These are phyloP conservation scores for Phyllostachys edulis DNA, from an alignment of 176 grass and related monocot genomes.

Conservation along the genomic window DNA sequence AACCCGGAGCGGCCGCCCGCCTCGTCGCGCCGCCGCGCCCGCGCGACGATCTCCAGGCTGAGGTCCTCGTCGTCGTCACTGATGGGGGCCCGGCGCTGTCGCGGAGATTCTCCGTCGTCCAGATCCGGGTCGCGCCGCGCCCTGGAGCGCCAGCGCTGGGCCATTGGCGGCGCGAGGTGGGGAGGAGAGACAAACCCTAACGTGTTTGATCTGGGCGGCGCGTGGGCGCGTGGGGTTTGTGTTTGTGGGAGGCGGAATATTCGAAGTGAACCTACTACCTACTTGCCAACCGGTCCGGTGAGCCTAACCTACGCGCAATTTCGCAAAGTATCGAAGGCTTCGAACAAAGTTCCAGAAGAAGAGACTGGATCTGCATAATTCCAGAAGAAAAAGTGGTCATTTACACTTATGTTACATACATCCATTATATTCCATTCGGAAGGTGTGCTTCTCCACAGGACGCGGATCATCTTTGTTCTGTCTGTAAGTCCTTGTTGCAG, in stretches of 20 bases:
- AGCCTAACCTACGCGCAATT: not conserved
- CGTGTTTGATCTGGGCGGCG: slow-evolving; percentile 17
- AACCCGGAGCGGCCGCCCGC: not conserved
- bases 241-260: not conserved
- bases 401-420: too few species aligned
- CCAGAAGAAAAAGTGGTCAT: too few species aligned
- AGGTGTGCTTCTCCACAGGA: too few species aligned
- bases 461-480: too few species aligned
- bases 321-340: too few species aligned
- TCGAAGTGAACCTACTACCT: not conserved
- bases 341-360: too few species aligned
- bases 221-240: not conserved
- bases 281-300: not conserved
- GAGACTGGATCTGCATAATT: too few species aligned
- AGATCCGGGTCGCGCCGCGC: slow-evolving; percentile 43
- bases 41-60: slow-evolving; percentile 69
- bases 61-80: slow-evolving; percentile 83
- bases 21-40: slow-evolving; percentile 42
- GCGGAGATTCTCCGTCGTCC: slow-evolving; percentile 7
- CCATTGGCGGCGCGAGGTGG: slow-evolving; percentile 12
- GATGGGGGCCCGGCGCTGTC: not conserved
- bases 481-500: too few species aligned
- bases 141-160: slow-evolving; percentile 37
- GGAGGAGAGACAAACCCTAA: slow-evolving; percentile 32
- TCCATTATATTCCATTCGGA: too few species aligned